A percentile compares a stretch with the other conserved stretches of the same genome.
phyloP scores from a whole-genome alignment of 2,329 filamentous ascomycete species.

The Lecanicillium sp. region DNA sequence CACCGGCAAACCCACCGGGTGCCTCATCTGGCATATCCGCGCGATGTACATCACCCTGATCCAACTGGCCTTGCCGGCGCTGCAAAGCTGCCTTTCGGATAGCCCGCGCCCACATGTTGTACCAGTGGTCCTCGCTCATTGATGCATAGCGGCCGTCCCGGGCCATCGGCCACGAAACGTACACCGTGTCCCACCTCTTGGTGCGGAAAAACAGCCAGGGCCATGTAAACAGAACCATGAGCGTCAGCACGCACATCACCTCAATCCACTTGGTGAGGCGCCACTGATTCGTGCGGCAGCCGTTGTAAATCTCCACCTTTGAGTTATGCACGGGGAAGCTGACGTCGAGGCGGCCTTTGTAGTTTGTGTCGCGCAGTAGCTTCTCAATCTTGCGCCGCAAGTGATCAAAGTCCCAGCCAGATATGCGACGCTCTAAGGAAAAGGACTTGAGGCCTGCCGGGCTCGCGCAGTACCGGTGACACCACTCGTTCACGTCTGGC shows the following conservation, averaged over 20 bases:
- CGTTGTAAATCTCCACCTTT: conserved; percentile 56
- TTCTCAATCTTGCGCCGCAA: conserved; percentile 44
- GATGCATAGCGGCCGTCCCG: conserved; percentile 37
- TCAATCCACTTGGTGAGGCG: conserved; percentile 56
- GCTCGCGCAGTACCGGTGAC: conserved; percentile 56
- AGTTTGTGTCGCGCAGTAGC: conserved; percentile 58
- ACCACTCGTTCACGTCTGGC: conserved; percentile 49
- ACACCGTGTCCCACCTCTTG: conserved; percentile 56
- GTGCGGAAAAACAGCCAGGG: conserved; percentile 62
- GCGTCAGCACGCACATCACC: conserved; percentile 57
- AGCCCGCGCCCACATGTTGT: conserved; percentile 52
- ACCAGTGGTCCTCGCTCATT: conserved; percentile 52
- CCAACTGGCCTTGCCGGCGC: conserved; percentile 46
- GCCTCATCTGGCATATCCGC: conserved; percentile 21
- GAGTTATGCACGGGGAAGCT: conserved; percentile 51
- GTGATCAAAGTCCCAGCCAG: conserved; percentile 51
- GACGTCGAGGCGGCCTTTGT: conserved; percentile 54
- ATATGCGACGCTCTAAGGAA: conserved; percentile 40
- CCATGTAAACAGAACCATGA: conserved; percentile 65
- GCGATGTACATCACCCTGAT: conserved; percentile 47
- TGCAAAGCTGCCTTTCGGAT: conserved; percentile 53
- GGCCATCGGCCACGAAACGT: conserved; percentile 46
- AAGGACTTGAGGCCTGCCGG: conserved; percentile 50
- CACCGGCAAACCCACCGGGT: conserved; percentile 32
- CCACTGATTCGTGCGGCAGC: conserved; percentile 55